phyloP scores from a whole-genome alignment of 805 yeast species.

The Saturnispora galanensis region DNA sequence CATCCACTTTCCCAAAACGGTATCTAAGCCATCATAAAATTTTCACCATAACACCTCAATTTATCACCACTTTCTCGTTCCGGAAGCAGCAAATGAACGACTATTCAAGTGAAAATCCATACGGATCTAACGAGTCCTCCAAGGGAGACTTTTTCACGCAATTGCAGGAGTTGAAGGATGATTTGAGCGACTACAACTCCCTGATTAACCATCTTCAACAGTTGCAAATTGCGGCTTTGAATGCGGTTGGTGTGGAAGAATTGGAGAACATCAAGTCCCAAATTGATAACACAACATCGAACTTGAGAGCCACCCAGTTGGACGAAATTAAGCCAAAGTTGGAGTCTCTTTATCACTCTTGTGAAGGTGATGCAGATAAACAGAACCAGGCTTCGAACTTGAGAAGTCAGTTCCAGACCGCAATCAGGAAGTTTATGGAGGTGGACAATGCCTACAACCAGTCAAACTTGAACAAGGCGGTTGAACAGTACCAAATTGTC shows the following conservation, averaged over 20 bases:
- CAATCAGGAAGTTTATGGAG: slow-evolving; percentile 78
- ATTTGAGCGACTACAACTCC: slow-evolving; percentile 60
- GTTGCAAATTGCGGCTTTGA: slow-evolving; percentile 59
- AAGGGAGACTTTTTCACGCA: slow-evolving; percentile 51
- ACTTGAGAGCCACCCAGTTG: slow-evolving; percentile 69
- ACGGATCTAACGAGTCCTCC: not conserved
- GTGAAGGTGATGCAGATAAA: slow-evolving; percentile 67
- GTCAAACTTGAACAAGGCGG: slow-evolving; percentile 78
- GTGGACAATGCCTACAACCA: slow-evolving; percentile 82
- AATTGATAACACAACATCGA: slow-evolving; percentile 66
- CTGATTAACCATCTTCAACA: slow-evolving; percentile 60
- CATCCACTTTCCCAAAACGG: no score
- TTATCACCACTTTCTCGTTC: no score
- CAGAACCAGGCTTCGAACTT: slow-evolving; percentile 84
- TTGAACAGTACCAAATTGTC: slow-evolving; percentile 84
- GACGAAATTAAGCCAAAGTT: slow-evolving; percentile 60
- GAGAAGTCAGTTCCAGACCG: slow-evolving; percentile 73
- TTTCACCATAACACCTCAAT: no score
- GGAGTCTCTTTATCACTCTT: slow-evolving; percentile 63
- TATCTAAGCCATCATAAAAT: no score
- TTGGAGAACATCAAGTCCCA: slow-evolving; percentile 62
- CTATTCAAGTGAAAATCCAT: slow-evolving; percentile 5
- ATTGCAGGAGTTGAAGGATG: slow-evolving; percentile 57
- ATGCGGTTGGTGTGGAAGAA: slow-evolving; percentile 63
- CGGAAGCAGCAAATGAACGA: slow-evolving; percentile 5